Evolutionary conservation across 352 stramenopile species (phyloP).

Genomic region (Phytophthora capsici): DNA sequence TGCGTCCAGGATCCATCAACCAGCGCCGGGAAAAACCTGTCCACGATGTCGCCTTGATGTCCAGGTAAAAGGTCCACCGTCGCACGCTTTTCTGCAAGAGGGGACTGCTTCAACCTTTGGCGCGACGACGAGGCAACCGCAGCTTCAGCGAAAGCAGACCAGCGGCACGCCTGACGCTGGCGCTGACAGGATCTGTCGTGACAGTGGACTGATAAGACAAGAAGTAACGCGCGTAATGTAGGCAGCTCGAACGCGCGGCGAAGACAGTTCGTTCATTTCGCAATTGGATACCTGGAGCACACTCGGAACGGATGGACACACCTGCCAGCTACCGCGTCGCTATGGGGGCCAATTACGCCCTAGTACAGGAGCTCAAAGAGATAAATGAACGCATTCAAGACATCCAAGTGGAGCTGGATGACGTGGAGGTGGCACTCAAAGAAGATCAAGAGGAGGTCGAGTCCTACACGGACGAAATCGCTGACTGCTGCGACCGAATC

Average conservation of each 20-base stretch:
- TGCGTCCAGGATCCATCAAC: background rate
- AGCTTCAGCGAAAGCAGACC: constrained; percentile 22
- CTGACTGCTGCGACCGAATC: constrained; percentile 46
- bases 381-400: constrained; percentile 29
- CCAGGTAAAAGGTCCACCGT: constrained; percentile 14
- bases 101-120: constrained; percentile 12
- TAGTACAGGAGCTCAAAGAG: constrained; percentile 40
- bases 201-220: constrained; percentile 1
- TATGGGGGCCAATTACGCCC: constrained; percentile 28
- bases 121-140: constrained; percentile 17
- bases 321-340: constrained; percentile 4
- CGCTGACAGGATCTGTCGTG: too few relatives aligned
- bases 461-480: constrained; percentile 46
- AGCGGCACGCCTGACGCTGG: constrained; percentile 7
- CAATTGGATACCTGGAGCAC: background rate
- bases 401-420: constrained; percentile 31
- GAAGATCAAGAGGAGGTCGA: constrained; percentile 46
- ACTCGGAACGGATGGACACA: constrained; percentile 18
- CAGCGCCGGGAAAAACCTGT: constrained; percentile 11
- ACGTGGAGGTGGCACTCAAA: constrained; percentile 31
- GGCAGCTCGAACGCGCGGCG: background rate
- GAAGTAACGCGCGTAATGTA: background rate
- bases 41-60: constrained; percentile 16
- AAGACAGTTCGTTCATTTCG: background rate
- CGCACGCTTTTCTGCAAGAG: constrained; percentile 6